Percentiles rank a stretch among this genome's conserved stretches.
Evolutionary conservation across 495 filamentous ascomycete genomes (phyloP).

Genomic region (Talaromyces trachyspermus): DNA sequence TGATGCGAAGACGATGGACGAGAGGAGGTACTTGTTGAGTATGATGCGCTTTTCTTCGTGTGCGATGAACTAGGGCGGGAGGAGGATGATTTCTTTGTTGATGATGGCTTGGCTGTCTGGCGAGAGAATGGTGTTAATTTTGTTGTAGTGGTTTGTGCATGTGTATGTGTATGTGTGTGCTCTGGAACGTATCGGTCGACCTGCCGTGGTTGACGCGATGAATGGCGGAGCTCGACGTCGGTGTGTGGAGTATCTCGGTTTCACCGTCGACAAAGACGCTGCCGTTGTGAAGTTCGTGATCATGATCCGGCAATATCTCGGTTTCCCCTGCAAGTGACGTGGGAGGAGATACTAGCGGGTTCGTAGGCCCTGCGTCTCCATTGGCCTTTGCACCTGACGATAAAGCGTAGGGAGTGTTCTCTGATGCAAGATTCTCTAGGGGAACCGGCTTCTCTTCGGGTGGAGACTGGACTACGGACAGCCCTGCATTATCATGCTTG

Average conservation of each 20-base stretch:
- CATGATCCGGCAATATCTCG: slow-evolving; percentile 30
- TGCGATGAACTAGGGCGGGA: slow-evolving; percentile 40
- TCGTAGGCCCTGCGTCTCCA: slow-evolving; percentile 9
- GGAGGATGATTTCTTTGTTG: slow-evolving; percentile 32
- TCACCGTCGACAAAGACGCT: slow-evolving; percentile 31
- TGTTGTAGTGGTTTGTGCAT: slow-evolving; percentile 14
- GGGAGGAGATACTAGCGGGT: slow-evolving; percentile 43
- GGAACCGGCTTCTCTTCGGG: slow-evolving; percentile 3
- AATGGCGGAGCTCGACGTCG: slow-evolving; percentile 44
- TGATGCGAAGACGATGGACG: too few relatives aligned
- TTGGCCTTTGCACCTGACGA: slow-evolving; percentile 32
- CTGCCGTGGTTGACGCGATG: slow-evolving; percentile 42
- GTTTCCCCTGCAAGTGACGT: slow-evolving; percentile 44
- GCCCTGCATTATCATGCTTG: not conserved
- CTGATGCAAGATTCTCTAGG: not conserved
- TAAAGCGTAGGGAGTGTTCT: slow-evolving; percentile 29
- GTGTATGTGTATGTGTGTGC: too few relatives aligned
- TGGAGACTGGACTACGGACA: slow-evolving; percentile 6
- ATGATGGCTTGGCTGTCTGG: slow-evolving; percentile 19
- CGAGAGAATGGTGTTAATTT: slow-evolving; percentile 11
- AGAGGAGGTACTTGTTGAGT: too few relatives aligned
- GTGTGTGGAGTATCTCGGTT: slow-evolving; percentile 29
- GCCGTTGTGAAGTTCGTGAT: slow-evolving; percentile 8
- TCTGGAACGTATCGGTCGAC: slow-evolving; percentile 38
- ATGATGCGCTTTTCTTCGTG: slow-evolving; percentile 37